These are phyloP conservation scores for Gilbertella persicaria DNA, from an alignment of 371 early-diverging fungal species.

Conservation along the genomic window DNA sequence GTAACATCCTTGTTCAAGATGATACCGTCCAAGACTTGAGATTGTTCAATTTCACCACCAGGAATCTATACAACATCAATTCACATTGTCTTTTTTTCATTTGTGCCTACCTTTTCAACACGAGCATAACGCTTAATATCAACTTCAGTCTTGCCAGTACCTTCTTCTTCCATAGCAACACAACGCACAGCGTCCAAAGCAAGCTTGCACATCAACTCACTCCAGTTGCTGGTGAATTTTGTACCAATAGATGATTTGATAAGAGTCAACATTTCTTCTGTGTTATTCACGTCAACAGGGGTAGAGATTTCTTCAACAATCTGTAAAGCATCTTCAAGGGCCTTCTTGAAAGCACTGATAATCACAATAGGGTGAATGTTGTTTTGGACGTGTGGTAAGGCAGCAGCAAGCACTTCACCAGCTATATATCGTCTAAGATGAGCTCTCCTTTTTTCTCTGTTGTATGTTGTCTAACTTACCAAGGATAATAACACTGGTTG, in stretches of 20 bases:
- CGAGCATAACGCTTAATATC: slow-evolving; percentile 98
- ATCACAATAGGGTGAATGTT: slow-evolving; percentile 99
- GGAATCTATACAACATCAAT: slow-evolving; percentile 75
- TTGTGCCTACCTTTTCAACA: slow-evolving; percentile 96
- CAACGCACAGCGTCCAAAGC: slow-evolving; percentile 96
- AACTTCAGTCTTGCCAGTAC: slow-evolving; percentile 76
- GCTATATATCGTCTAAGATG: slow-evolving; percentile 53
- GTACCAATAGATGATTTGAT: slow-evolving; percentile 96
- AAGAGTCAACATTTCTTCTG: slow-evolving; percentile 87
- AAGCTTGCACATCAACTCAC: slow-evolving; percentile 96
- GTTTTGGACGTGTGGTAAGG: slow-evolving; percentile 94
- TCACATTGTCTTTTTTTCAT: background rate
- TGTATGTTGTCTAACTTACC: slow-evolving; percentile 51
- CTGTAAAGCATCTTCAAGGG: slow-evolving; percentile 89
- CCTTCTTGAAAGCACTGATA: slow-evolving; percentile 90
- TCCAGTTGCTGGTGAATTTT: slow-evolving; percentile 96
- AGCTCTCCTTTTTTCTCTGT: background rate
- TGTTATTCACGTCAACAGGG: slow-evolving; percentile 82
- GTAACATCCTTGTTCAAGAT: slow-evolving; percentile 99
- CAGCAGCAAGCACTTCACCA: slow-evolving; percentile 93
- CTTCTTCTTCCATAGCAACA: slow-evolving; percentile 79
- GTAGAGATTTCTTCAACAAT: slow-evolving; percentile 84
- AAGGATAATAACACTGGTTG: slow-evolving; percentile 98
- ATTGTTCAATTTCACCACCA: slow-evolving; percentile 97
- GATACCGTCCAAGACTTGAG: slow-evolving; percentile 97